Percentiles rank a stretch among this genome's conserved stretches.
phyloP scores from a whole-genome alignment of 352 stramenopile genomes.

The Phytophthora tentaculata region DNA sequence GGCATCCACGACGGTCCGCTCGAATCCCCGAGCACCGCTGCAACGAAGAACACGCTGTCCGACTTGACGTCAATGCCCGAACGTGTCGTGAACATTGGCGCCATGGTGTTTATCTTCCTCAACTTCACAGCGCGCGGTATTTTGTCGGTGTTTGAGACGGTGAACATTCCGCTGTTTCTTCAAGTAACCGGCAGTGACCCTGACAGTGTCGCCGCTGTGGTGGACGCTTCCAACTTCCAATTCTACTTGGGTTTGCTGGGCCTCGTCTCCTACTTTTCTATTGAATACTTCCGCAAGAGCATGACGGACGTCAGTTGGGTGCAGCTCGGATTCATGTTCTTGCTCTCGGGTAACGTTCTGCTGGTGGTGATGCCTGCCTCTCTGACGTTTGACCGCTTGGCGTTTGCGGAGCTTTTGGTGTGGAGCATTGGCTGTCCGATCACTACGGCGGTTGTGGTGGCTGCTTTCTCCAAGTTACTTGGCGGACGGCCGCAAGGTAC shows the following conservation, averaged over 20 bases:
- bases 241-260: slow-evolving; percentile 82
- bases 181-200: slow-evolving; percentile 70
- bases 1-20: slow-evolving; percentile 63
- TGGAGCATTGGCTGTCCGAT: slow-evolving; percentile 86
- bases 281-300: slow-evolving; percentile 75
- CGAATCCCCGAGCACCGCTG: slow-evolving; percentile 49
- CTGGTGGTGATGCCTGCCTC: slow-evolving; percentile 50
- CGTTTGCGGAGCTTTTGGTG: slow-evolving; percentile 69
- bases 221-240: slow-evolving; percentile 83
- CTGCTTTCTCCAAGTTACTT: slow-evolving; percentile 82
- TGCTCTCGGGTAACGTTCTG: slow-evolving; percentile 64
- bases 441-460: slow-evolving; percentile 75
- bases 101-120: slow-evolving; percentile 80
- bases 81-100: slow-evolving; percentile 75
- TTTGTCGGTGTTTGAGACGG: slow-evolving; percentile 83
- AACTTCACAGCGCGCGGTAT: slow-evolving; percentile 83
- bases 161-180: slow-evolving; percentile 85
- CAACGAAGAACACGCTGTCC: slow-evolving; percentile 53
- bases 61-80: slow-evolving; percentile 63
- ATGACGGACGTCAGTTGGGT: slow-evolving; percentile 79
- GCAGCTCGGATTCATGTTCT: slow-evolving; percentile 67
- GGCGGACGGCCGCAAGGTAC: slow-evolving; percentile 77
- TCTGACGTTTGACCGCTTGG: slow-evolving; percentile 59
- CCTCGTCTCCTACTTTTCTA: slow-evolving; percentile 78
- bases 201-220: slow-evolving; percentile 53